Percentiles rank a stretch among this genome's conserved stretches.
Conservation (phyloP, 2,329 filamentous ascomycete species). For the Graphilbum fragrans region DNA sequence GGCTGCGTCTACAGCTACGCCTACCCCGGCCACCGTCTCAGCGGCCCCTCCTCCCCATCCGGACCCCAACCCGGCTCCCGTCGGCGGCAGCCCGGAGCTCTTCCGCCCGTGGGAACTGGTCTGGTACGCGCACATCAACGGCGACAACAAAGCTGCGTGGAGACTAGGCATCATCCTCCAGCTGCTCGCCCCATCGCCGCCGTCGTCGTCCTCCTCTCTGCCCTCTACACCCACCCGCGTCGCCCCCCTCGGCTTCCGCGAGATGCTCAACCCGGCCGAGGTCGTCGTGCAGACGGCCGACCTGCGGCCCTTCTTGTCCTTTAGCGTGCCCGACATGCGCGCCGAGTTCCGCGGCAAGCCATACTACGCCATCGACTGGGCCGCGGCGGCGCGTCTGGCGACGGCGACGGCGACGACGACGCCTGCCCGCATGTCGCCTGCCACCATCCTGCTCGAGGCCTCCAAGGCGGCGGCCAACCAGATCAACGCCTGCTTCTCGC, state of each 20-base stretch:
- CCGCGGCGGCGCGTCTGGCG: slow-evolving; percentile 9
- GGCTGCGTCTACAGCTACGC: background rate
- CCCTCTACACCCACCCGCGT: slow-evolving; percentile 13
- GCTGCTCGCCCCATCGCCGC: slow-evolving; percentile 2
- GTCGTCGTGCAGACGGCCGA: slow-evolving; percentile 12
- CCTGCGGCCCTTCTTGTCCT: slow-evolving; percentile 25
- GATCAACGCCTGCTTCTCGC: slow-evolving; percentile 21
- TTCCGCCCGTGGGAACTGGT: slow-evolving; percentile 23
- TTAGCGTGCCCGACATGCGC: slow-evolving; percentile 20
- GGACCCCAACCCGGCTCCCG: background rate
- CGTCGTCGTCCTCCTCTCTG: slow-evolving; percentile 1
- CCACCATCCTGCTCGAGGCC: slow-evolving; percentile 20
- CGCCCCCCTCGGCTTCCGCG: slow-evolving; percentile 18
- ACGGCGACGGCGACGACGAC: background rate
- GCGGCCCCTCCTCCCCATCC: background rate
- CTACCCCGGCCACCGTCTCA: background rate
- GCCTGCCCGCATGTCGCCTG: slow-evolving; percentile 2
- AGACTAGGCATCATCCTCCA: slow-evolving; percentile 20
- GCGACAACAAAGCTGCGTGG: slow-evolving; percentile 18
- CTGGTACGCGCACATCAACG: slow-evolving; percentile 22
- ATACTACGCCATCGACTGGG: slow-evolving; percentile 19
- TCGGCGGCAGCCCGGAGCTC: slow-evolving; percentile 7
- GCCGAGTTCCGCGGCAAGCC: slow-evolving; percentile 13
- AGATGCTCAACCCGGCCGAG: slow-evolving; percentile 5
- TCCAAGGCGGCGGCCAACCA: slow-evolving; percentile 22